Evolutionary conservation across 2,329 filamentous ascomycete genomes (phyloP), one percentile per base, ranked within the genome.

Genomic region (Aspergillus hiratsukae): DNA sequence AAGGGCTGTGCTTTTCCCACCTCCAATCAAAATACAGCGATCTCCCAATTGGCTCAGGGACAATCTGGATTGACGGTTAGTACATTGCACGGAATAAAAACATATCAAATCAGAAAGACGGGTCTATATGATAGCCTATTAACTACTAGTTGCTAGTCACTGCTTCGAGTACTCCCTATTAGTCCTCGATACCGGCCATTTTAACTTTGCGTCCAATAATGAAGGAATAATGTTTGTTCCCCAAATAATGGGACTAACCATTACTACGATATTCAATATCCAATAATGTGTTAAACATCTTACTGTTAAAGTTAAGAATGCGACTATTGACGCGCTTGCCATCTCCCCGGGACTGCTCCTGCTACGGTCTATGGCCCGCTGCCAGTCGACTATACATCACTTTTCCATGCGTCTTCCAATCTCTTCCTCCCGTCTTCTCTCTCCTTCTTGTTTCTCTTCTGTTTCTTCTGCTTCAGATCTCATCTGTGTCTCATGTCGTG

Each of bases 1-100:
- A 53, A 45, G 41, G 41, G 10, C 41, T 45, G 41, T 45, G 41
- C 41, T 45, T 40, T 35, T 14, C 35, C 54, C 27, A 49, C 52
- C 49, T 31, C 54, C 54, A 56, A 56, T 56, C 54, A 53, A 19
- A 28, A 17, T 4, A 3, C 14, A 21, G 10, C 54, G 45, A 53
- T 56, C 46, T 40, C 52, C n/a, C 35, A 19, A 45, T 45, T 17
- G 23, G 28, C 45, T 28, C 52, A 46, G 29, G 31, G 48, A 45
- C 21, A 40, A 48, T 43, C 17, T 48, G n/a, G 11, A 41, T 53
- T 14, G 25, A 50, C 8, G 41, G 4, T 11, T 45, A 23, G 41
- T 45, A 23, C 41, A n/a, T 10, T 21, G 31, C 5, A 37, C 14
- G 14, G 31, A 37, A 17, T 37, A 37, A 17, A 37, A 37, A 37